A percentile compares a stretch with the other conserved stretches of the same genome.
Evolutionary conservation across 495 filamentous ascomycete species (phyloP).

Genomic region (Cetradonia linearis): DNA sequence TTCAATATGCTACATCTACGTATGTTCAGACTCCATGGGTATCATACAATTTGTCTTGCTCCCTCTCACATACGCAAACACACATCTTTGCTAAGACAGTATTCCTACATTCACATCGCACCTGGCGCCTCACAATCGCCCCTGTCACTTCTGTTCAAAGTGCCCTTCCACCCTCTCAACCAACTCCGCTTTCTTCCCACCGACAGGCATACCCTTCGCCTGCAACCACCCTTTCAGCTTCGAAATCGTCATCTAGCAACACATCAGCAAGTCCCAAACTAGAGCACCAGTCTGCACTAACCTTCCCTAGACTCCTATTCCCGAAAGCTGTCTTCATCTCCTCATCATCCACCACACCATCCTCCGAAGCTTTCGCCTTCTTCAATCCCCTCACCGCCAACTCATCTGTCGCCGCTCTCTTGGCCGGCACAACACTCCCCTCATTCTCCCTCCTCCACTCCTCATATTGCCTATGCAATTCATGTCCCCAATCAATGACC

Average conservation of each 20-base stretch:
- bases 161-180: constrained; percentile 68
- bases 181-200: constrained; percentile 65
- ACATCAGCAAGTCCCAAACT: constrained; percentile 25
- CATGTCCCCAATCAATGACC: constrained; percentile 64
- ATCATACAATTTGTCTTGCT: neutral
- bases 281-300: constrained; percentile 15
- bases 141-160: constrained; percentile 47
- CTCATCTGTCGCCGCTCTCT: constrained; percentile 36
- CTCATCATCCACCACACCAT: constrained; percentile 36
- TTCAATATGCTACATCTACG: too few relatives aligned
- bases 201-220: constrained; percentile 50
- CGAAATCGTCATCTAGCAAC: constrained; percentile 45
- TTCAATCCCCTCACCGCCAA: constrained; percentile 30
- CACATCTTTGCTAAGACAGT: neutral
- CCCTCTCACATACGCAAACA: too few relatives aligned
- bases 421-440: constrained; percentile 33
- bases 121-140: neutral
- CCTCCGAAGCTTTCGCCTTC: constrained; percentile 37
- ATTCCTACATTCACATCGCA: neutral
- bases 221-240: constrained; percentile 59
- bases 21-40: neutral
- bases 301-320: constrained; percentile 53
- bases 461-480: constrained; percentile 46
- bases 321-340: constrained; percentile 53
- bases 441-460: constrained; percentile 34